Conservation (phyloP, 2,329 filamentous ascomycete species). For the Talaromyces pinophilus region DNA sequence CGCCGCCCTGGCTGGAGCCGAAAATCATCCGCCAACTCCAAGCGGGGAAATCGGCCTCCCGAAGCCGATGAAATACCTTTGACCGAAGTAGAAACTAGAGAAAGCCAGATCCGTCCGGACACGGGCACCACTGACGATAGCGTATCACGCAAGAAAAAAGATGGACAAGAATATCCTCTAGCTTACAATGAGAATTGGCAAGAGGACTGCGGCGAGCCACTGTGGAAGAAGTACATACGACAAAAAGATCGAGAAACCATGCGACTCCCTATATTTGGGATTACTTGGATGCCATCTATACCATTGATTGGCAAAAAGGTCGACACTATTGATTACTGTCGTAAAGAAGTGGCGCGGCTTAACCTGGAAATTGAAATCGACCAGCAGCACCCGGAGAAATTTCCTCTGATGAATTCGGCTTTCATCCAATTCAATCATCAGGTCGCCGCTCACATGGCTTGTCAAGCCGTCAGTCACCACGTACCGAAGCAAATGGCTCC, state of each 20-base stretch:
- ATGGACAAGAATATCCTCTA: constrained; percentile 56
- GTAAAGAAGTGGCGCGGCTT: constrained; percentile 78
- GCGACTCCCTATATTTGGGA: constrained; percentile 64
- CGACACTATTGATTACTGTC: constrained; percentile 90
- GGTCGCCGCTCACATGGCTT: constrained; percentile 96
- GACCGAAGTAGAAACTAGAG: constrained; percentile 28
- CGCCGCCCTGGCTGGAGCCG: constrained; percentile 37
- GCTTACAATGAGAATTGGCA: constrained; percentile 65
- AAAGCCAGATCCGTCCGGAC: constrained; percentile 20
- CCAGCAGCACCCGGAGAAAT: constrained; percentile 80
- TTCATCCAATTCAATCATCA: constrained; percentile 99
- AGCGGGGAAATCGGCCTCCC: constrained; percentile 30
- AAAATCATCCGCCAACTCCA: constrained; percentile 36
- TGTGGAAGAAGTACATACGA: constrained; percentile 82
- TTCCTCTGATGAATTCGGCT: constrained; percentile 90
- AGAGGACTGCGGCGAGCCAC: constrained; percentile 63
- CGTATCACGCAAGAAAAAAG: constrained; percentile 27
- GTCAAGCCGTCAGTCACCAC: constrained; percentile 87
- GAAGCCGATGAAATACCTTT: constrained; percentile 40
- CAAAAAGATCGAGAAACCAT: constrained; percentile 83
- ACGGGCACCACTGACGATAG: not conserved
- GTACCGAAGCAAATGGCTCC: constrained; percentile 92
- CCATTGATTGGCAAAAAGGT: constrained; percentile 84
- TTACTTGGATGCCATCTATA: constrained; percentile 73
- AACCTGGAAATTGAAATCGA: constrained; percentile 92